Percentiles rank a stretch among this genome's conserved stretches.
These are phyloP conservation scores for Rhodotorula mucilaginosa DNA, from an alignment of 1,284 basidiomycete species.

Conservation along the genomic window DNA sequence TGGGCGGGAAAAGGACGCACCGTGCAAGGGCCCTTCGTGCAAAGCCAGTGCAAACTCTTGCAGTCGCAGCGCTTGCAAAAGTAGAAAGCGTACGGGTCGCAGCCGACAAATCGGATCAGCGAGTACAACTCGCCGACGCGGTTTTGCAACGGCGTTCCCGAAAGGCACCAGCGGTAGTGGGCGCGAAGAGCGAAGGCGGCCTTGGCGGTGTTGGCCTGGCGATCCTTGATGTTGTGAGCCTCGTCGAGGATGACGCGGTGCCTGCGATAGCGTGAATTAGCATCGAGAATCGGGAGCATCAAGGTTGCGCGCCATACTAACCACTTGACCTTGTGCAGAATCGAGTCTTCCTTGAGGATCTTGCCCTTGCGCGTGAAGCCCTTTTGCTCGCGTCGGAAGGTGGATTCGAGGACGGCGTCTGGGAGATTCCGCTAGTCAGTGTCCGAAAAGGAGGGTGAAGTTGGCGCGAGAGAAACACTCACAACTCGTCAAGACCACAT, in stretches of 20 bases:
- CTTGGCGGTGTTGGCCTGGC: slow-evolving; percentile 92
- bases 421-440: slow-evolving; percentile 46
- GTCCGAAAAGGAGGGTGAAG: not conserved
- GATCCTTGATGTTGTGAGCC: slow-evolving; percentile 93
- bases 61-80: slow-evolving; percentile 80
- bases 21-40: slow-evolving; percentile 78
- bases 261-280: slow-evolving; percentile 64
- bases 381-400: slow-evolving; percentile 85
- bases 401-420: slow-evolving; percentile 78
- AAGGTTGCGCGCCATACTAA: slow-evolving; percentile 48
- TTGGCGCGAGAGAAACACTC: not conserved
- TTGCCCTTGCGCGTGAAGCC: slow-evolving; percentile 85
- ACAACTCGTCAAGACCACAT: slow-evolving; percentile 62
- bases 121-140: slow-evolving; percentile 98
- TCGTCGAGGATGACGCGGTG: slow-evolving; percentile 77
- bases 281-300: slow-evolving; percentile 46
- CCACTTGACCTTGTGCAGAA: slow-evolving; percentile 84
- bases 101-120: slow-evolving; percentile 81
- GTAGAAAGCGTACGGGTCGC: slow-evolving; percentile 63
- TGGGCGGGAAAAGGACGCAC: slow-evolving; percentile 56
- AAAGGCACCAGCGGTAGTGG: slow-evolving; percentile 89
- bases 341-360: slow-evolving; percentile 84
- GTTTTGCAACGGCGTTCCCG: slow-evolving; percentile 65
- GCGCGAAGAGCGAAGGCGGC: slow-evolving; percentile 84
- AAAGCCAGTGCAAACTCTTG: slow-evolving; percentile 88